Base-by-base conservation (phyloP, 208 protist species). In the Crithidia acanthocephali region DNA sequence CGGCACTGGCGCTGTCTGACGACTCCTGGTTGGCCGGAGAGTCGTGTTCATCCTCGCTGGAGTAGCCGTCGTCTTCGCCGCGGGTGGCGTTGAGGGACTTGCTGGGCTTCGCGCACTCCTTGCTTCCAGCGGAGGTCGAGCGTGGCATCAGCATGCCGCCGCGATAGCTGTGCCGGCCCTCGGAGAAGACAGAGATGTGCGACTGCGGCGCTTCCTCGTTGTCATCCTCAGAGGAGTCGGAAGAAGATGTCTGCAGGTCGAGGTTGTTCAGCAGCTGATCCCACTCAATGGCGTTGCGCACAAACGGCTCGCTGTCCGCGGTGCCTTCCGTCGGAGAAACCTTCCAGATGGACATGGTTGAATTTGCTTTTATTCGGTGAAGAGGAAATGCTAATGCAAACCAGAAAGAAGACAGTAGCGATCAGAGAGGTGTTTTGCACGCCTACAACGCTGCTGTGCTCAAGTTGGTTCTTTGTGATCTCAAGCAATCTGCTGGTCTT, bases 291-390 rank as follows among this genome's bases (percentile, higher is more conserved):
- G 67, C n/a, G 67, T 72, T 72, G 32, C 27, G 48, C 22, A 37
- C 28, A 35, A 48, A 53, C n/a, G 23, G 30, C 18, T 55, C 56
- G 45, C 25, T 47, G 45, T 15, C 23, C 1, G 33, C 42, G 18
- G 20, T 25, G 48, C n/a, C 56, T 0, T 72, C 67, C 4, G 22
- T 33, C 20, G 44, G 23, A 0, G 45, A 56, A 53, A 42, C 16
- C 47, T 63, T n/a, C 67, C 67, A 72, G 18, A 72, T 72, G 16
- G 67, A 65, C 67, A 72, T 72, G 45, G 15, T 47, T 25, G 18
- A 16, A 22, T 50, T 23, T 20, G 27, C 3, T 7, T 27, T 44
- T 37, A 32, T 42, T 59, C 23, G 8, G 8, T 5, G 48, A 2
- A 30, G 20, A 50, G 20, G 18, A 42, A 50, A 50, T 16, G 7